Percentiles rank a stretch among this genome's conserved stretches.
Evolutionary conservation across 176 grass and related monocot species (phyloP).

Genomic region (Poa annua): DNA sequence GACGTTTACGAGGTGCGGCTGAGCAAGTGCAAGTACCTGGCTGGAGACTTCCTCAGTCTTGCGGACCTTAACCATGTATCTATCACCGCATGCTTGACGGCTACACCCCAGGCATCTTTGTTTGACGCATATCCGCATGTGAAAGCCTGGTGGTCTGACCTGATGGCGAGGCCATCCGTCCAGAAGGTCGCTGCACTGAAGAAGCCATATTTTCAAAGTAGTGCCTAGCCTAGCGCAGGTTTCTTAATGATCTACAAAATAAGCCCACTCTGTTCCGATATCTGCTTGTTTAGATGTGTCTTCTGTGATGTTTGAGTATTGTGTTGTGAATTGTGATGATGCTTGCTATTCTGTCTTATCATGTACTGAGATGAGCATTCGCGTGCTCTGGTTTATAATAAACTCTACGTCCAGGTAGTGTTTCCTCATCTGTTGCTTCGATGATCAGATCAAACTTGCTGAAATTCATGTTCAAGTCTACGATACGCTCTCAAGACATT

Average conservation of each 20-base stretch:
- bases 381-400: conserved; percentile 41
- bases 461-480: neutral
- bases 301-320: conserved; percentile 15
- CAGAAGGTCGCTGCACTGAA: conserved; percentile 53
- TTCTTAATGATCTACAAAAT: conserved; percentile 9
- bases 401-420: neutral
- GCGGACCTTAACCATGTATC: conserved; percentile 66
- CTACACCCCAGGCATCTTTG: conserved; percentile 46
- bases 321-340: conserved; percentile 11
- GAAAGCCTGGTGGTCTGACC: conserved; percentile 65
- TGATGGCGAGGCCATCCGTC: conserved; percentile 50
- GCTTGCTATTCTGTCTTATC: neutral
- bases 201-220: conserved; percentile 41
- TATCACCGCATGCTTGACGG: conserved; percentile 39
- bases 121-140: conserved; percentile 55
- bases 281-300: conserved; percentile 26
- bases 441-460: neutral
- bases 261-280: conserved; percentile 3
- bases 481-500: neutral
- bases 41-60: conserved; percentile 70
- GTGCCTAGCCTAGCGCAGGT: neutral
- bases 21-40: conserved; percentile 55
- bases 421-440: neutral
- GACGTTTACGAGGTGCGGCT: conserved; percentile 63
- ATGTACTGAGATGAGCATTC: conserved; percentile 42